Base-by-base conservation (phyloP, 192 early-diverging fungal genomes). In the Diversispora eburnea region DNA sequence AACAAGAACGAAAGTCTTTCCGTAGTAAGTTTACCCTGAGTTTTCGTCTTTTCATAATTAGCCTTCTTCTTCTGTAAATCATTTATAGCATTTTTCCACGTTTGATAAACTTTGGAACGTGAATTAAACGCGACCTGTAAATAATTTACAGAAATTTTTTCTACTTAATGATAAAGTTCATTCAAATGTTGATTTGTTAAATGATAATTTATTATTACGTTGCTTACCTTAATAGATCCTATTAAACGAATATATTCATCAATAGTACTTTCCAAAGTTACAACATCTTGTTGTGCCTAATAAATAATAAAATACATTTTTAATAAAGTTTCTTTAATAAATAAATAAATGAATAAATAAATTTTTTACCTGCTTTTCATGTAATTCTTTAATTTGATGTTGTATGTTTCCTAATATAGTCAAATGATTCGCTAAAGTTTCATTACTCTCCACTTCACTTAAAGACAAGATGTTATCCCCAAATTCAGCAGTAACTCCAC, bases 191-290 rank as follows among this genome's bases (percentile, higher is more conserved):
- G 39, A n/a, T n/a, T n/a, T n/a, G n/a, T n/a, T n/a, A n/a, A n/a
- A n/a, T n/a, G n/a, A 63, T 7, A 13, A 49, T 49, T 48, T 8
- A 13, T 41, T 19, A 56, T 4, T 20, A 0, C 8, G 22, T 49
- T 58, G 76, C 59, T 71, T 70, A 89, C 87, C 61, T 92, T 88
- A 76, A 94, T 90, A 0, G 92, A 88, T 5, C 87, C 90, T 72
- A 95, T 92, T 71, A 92, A 84, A n/a, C 92, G 88, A 76, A 95
- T 85, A 76, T 97, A 92, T 77, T 96, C 94, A 65, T 97, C 94
- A 59, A 92, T 90, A 2, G 88, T 94, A 64, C 89, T 84, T 78
- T 89, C 89, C 65, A 95, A 79, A 5, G 90, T 82, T 8, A 87
- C 68, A 46, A 95, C 85, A 79, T 96, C 94, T 55, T 84, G 83